These are phyloP conservation scores for Leccinellum luteum DNA, from an alignment of 768 basidiomycete species.

Conservation along the genomic window DNA sequence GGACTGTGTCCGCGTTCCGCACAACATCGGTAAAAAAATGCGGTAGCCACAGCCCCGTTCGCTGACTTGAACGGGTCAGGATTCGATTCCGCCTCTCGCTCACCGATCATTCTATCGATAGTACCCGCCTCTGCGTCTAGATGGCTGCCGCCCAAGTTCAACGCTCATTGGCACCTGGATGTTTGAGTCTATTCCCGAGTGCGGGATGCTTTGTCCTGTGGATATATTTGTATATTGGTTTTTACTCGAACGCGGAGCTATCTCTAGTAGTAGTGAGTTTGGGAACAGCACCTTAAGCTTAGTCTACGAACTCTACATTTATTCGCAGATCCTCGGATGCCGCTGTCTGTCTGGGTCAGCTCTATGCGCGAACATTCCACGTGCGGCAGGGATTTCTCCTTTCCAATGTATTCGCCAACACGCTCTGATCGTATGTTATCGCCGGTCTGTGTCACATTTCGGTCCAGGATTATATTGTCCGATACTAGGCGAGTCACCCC, in stretches of 20 bases:
- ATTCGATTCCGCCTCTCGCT: too few relatives aligned
- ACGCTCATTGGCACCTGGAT: neutral
- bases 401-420: too few relatives aligned
- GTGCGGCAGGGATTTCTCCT: neutral
- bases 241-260: neutral
- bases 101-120: too few relatives aligned
- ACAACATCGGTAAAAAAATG: neutral
- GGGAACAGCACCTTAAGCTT: neutral
- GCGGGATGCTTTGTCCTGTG: neutral
- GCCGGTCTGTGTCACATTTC: neutral
- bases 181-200: neutral
- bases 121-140: neutral
- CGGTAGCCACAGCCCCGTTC: neutral
- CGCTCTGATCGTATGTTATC: neutral
- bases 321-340: neutral
- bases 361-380: neutral
- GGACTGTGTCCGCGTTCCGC: neutral
- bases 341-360: too few relatives aligned
- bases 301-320: too few relatives aligned
- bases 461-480: neutral
- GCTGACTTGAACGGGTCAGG: conserved; percentile 1
- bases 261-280: neutral
- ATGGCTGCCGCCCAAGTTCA: neutral
- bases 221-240: neutral
- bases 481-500: neutral